Conservation (phyloP, 805 yeast genomes). For the Hanseniaspora taiwanica region DNA sequence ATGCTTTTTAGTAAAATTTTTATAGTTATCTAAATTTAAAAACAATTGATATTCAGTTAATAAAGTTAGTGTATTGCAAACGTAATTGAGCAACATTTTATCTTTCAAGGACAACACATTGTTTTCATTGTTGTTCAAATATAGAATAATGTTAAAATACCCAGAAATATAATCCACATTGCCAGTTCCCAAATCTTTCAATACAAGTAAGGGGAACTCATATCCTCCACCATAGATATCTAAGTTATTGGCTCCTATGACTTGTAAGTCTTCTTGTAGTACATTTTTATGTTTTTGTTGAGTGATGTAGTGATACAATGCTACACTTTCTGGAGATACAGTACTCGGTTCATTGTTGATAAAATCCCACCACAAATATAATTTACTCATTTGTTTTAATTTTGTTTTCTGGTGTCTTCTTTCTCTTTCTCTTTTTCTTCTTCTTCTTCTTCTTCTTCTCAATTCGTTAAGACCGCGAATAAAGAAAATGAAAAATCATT, state of each 20-base stretch:
- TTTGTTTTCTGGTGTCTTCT: not conserved
- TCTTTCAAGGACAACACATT: slow-evolving; percentile 27
- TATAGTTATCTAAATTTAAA: slow-evolving; percentile 45
- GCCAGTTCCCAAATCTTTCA: slow-evolving; percentile 7
- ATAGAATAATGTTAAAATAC: slow-evolving; percentile 27
- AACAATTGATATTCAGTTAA: slow-evolving; percentile 46
- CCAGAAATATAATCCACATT: slow-evolving; percentile 25
- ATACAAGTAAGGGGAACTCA: slow-evolving; percentile 36
- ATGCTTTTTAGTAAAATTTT: slow-evolving; percentile 40
- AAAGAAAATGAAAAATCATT: too few relatives aligned
- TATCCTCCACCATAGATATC: slow-evolving; percentile 35
- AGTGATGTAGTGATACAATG: slow-evolving; percentile 16
- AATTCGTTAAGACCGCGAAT: too few relatives aligned
- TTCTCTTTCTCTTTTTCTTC: not conserved
- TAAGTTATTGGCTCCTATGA: slow-evolving; percentile 47
- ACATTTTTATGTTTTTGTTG: slow-evolving; percentile 2
- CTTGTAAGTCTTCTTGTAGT: slow-evolving; percentile 13
- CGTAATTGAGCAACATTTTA: slow-evolving; percentile 30
- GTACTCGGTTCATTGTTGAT: slow-evolving; percentile 13
- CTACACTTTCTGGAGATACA: slow-evolving; percentile 20
- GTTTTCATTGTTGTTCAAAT: slow-evolving; percentile 11
- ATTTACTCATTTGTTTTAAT: not conserved
- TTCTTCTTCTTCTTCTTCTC: too few relatives aligned
- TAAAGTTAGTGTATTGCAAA: slow-evolving; percentile 29
- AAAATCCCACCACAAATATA: slow-evolving; percentile 1